Percentiles rank a stretch among this genome's conserved stretches.
Conservation (phyloP, 163 green algal genomes). For the Prototheca wickerhamii region DNA sequence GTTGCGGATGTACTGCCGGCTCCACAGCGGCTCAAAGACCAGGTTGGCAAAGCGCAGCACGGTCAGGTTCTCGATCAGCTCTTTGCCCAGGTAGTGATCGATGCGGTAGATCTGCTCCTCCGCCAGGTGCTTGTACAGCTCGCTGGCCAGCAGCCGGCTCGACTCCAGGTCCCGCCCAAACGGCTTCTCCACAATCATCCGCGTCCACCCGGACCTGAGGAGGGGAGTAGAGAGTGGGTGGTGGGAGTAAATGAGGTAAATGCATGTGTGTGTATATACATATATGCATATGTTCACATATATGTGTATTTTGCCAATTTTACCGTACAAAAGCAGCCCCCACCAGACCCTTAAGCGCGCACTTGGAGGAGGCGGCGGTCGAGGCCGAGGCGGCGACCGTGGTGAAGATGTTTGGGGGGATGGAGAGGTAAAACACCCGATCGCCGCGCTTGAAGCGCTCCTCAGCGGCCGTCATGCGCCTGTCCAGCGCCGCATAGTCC, state of each 20-base stretch:
- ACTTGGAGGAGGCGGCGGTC: conserved; percentile 58
- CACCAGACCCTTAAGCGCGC: conserved; percentile 1
- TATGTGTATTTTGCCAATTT: not conserved
- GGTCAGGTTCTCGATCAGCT: conserved; percentile 94
- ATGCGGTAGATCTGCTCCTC: conserved; percentile 97
- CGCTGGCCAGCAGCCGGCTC: conserved; percentile 54
- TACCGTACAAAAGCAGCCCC: not conserved
- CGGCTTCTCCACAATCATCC: conserved; percentile 97
- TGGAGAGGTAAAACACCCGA: conserved; percentile 97
- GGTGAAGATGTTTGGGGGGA: conserved; percentile 90
- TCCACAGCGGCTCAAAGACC: conserved; percentile 98
- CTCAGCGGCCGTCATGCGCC: conserved; percentile 58
- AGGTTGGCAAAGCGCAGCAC: conserved; percentile 95
- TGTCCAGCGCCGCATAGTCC: conserved; percentile 68
- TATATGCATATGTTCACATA: too few relatives aligned
- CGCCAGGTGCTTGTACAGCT: conserved; percentile 63
- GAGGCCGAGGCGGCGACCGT: conserved; percentile 59
- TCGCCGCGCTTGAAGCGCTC: conserved; percentile 33
- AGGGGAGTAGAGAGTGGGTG: not conserved
- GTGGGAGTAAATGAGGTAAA: not conserved
- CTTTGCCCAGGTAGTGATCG: conserved; percentile 96
- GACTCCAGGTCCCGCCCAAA: conserved; percentile 83
- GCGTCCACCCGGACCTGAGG: conserved; percentile 72
- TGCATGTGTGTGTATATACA: not conserved
- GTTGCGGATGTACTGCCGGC: conserved; percentile 86